Conservation (phyloP, 1,284 basidiomycete genomes). For the Puccinia polysora region DNA sequence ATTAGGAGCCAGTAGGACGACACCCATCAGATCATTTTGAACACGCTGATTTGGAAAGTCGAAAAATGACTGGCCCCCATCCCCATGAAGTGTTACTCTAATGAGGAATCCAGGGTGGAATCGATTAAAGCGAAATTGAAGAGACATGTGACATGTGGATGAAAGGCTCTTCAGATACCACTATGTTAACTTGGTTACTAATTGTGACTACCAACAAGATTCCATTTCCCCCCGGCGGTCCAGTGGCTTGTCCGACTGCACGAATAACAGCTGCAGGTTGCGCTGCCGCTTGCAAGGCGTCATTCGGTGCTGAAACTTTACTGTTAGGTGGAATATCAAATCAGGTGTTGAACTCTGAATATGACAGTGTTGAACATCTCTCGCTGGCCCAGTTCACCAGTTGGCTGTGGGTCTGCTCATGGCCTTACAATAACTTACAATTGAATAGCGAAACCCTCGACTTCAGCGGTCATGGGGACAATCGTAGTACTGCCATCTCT, state of each 20-base stretch:
- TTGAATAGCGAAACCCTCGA: slow-evolving; percentile 36
- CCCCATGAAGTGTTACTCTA: slow-evolving; percentile 38
- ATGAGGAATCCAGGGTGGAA: no score
- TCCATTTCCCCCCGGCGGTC: slow-evolving; percentile 18
- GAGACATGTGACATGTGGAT: background rate
- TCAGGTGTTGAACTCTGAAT: no score
- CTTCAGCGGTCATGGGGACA: slow-evolving; percentile 35
- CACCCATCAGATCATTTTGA: slow-evolving; percentile 22
- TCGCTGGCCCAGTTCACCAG: no score
- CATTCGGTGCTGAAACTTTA: slow-evolving; percentile 21
- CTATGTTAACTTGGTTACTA: no score
- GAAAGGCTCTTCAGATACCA: no score
- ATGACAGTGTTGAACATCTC: background rate
- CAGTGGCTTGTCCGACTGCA: background rate
- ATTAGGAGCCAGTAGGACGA: slow-evolving; percentile 37
- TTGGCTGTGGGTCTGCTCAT: no score
- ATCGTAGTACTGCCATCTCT: slow-evolving; percentile 18
- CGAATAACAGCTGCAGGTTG: slow-evolving; percentile 9
- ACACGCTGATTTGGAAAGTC: slow-evolving; percentile 31
- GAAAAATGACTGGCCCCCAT: slow-evolving; percentile 39
- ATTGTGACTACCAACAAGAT: slow-evolving; percentile 13
- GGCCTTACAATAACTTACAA: no score
- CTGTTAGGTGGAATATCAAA: background rate
- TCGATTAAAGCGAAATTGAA: background rate
- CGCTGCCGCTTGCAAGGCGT: slow-evolving; percentile 2